Evolutionary conservation across 2,329 filamentous ascomycete genomes (phyloP), one percentile per base, ranked within the genome.

Genomic region (Neofusicoccum umdonicola): DNA sequence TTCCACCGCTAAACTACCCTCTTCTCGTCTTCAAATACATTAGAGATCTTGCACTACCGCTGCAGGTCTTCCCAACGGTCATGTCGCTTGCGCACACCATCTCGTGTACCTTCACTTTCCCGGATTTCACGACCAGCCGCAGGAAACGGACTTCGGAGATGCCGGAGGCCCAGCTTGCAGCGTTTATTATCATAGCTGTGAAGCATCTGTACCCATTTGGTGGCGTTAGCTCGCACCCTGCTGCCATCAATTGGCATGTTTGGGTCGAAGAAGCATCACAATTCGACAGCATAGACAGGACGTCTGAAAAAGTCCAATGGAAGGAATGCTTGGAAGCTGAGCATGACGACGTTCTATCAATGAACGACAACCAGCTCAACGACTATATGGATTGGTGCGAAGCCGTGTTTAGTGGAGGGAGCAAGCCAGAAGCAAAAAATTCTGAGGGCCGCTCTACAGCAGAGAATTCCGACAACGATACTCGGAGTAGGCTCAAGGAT

Each of bases 181-280:
- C 88, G 3, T 79, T 92, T 3, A 76, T 97, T 3, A 80, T 97
- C 2, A 83, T 96, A 13, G 87, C 90, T 3, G 87, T 90, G 3
- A 97, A 97, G 71, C 76, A 97, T 2, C 81, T 90, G 19, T 93
- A 92, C 70, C 92, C 94, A 0, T 87, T 97, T 50, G 27, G 27
- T 31, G 27, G 27, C 6, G 6, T 31, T 31, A 7, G 27, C 27
- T 31, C 6, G 27, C 27, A 31, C 27, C 5, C 27, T 31, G 27
- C 27, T 31, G 27, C 77, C 19, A 80, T 97, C 63, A 81, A 94
- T 72, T 98, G 94, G 94, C 67, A 76, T 0, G 77, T 76, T 35
- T 98, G 94, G 94, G 50, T 34, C 22, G 45, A 58, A 12, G 51
- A 44, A 34, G 37, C 42, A 17, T 5, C 17, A 11, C 37, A 62